Base-by-base conservation (phyloP, 805 yeast species). In the Wickerhamiella nectarea region DNA sequence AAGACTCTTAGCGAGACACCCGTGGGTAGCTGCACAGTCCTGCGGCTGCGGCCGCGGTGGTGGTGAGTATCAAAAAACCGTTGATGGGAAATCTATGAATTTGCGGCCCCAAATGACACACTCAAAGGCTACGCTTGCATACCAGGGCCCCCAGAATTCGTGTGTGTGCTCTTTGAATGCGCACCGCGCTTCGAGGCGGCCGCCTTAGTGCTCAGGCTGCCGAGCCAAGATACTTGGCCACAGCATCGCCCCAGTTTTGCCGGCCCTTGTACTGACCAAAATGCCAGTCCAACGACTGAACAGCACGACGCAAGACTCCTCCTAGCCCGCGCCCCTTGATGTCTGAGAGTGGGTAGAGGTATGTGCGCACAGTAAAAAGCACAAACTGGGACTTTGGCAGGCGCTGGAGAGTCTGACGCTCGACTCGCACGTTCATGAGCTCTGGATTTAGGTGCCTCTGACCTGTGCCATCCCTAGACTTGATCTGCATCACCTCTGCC, bases 241-340 rank as follows among this genome's bases (percentile, higher is more conserved):
- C 50, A 1, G 49, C 50, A 10, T 43, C 46, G 12, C 52, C 55
- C 55, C 55, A 51, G 15, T 43, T 29, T 3, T 47, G 47, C 2
- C 49, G 45, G 26, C 51, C 51, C 46, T 50, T 51, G 45, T 50
- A 51, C 25, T 48, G 48, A 6, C 43, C 55, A 17, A 41, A 21
- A 22, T 45, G 46, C 31, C 42, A 47, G 7, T 52, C 52, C 45
- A 48, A 46, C 7, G 35, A 78, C 18, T 71, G 70, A 24, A 83
- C 72, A 1, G 86, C 85, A 11, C 75, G 77, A 36, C 68, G 64
- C 15, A 82, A 60, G 14, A 75, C 71, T 12, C 67, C 70, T 7
- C 67, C 63, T 1, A 65, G 61, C 24, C 72, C 67, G 52, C 69
- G 76, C 10, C 59, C 61, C 50, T 69, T 62, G 36, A 76, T 54